Percentiles rank a stretch among this genome's conserved stretches.
Conservation (phyloP, 306 rosid species). For the Pyrus communis region DNA sequence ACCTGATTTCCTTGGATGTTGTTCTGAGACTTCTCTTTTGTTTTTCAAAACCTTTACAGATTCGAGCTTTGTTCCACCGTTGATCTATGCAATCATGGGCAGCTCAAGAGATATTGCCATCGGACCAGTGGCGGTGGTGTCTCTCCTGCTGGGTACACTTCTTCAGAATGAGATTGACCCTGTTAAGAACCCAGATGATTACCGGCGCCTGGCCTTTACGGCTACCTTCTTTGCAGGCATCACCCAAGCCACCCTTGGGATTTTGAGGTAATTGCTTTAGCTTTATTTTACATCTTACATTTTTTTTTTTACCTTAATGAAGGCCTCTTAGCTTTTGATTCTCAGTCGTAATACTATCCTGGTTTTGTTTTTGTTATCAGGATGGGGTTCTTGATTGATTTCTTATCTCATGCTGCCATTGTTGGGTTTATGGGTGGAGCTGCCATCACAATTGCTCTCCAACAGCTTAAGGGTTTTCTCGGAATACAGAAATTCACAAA, state of each 20-base stretch:
- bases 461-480: conserved; percentile 92
- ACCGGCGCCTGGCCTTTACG: conserved; percentile 79
- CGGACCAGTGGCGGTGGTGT: conserved; percentile 96
- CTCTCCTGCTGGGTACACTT: conserved; percentile 78
- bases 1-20: conserved; percentile 5
- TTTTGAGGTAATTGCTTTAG: conserved; percentile 46
- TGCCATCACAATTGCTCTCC: conserved; percentile 95
- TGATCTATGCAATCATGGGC: conserved; percentile 90
- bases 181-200: conserved; percentile 34
- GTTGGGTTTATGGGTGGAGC: conserved; percentile 99
- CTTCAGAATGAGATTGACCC: conserved; percentile 66
- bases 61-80: conserved; percentile 92
- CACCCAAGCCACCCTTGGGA: conserved; percentile 85
- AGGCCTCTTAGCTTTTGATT: neutral
- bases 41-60: conserved; percentile 35
- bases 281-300: neutral
- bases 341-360: neutral
- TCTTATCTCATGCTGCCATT: conserved; percentile 94
- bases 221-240: conserved; percentile 96
- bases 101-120: conserved; percentile 96
- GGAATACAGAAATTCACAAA: conserved; percentile 70
- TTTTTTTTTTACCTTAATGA: neutral
- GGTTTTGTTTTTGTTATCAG: conserved; percentile 29
- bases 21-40: conserved; percentile 13
- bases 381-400: conserved; percentile 93